Base-by-base conservation (phyloP, 805 yeast species). In the Nakazawaea ishiwadae region DNA sequence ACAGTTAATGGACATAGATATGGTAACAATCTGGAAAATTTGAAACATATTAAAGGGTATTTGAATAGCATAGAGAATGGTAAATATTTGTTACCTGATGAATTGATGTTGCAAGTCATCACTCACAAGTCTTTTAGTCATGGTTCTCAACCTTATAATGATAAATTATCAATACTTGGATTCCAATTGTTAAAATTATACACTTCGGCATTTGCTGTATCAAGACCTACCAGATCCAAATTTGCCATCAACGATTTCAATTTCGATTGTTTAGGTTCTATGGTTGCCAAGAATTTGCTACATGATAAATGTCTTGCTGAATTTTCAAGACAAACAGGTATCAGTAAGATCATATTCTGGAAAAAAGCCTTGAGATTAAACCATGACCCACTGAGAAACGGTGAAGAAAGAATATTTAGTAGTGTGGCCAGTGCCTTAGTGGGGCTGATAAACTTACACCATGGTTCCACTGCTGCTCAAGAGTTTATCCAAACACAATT, bases 61-160 rank as follows among this genome's bases (percentile, higher is more conserved):
- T 60, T 83, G 41, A 46, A 54, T 16, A 26, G 39, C 20, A 40
- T 52, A 20, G 42, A 52, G 17, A 44, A 53, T 26, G 66, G 66
- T 17, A 67, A 73, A 46, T 80, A 69, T 53, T 49, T 67, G 31
- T 65, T 90, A 31, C 69, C 82, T 4, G 84, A 86, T 52, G 70
- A 71, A 5, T 50, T 83, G 44, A 63, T 83, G 17, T 67, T 88
- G 47, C 98, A 91, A 65, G 79, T 86, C 31, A 66, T 90, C 53
- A 90, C 97, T 5, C 97, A 91, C 66, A 91, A 91, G 65, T 86
- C 96, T 17, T 91, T 89, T 69, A 95, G 95, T 4, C 95, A 87
- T 63, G 97, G 96, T 8, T 68, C 75, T 48, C 79, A 81, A 52
- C 96, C 97, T 6, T 87, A 85, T 65, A 91, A 90, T 64, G 96